phyloP scores from a whole-genome alignment of 1,284 basidiomycete genomes.

The Coriolopsis trogii region DNA sequence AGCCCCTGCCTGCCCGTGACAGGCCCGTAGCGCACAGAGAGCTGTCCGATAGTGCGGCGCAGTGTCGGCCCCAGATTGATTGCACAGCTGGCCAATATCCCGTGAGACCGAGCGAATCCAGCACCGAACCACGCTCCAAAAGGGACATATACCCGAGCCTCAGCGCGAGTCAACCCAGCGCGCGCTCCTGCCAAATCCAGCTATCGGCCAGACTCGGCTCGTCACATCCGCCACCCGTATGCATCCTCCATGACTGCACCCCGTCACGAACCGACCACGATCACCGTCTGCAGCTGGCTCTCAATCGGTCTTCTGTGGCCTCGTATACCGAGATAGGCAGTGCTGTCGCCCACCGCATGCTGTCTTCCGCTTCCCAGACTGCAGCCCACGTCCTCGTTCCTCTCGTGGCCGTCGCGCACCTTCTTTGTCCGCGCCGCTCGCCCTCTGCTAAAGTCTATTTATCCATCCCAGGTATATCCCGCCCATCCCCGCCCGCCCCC shows the following conservation, averaged over 20 bases:
- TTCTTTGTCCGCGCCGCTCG: too few relatives aligned
- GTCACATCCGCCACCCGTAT: conserved; percentile 5
- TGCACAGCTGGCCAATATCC: not conserved
- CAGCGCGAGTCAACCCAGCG: not conserved
- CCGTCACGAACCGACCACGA: too few relatives aligned
- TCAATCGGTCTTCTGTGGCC: too few relatives aligned
- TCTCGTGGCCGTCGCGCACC: not conserved
- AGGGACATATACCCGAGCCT: not conserved
- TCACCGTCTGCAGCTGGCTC: too few relatives aligned
- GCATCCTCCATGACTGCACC: too few relatives aligned
- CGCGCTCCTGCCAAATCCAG: conserved; percentile 11
- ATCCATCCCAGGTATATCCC: too few relatives aligned
- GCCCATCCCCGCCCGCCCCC: too few relatives aligned
- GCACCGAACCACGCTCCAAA: not conserved
- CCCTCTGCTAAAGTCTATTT: too few relatives aligned
- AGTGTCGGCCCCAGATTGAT: not conserved
- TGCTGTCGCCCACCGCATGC: not conserved
- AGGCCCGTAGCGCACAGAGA: conserved; percentile 4
- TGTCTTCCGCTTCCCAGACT: not conserved
- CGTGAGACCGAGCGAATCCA: not conserved
- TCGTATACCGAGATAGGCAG: conserved; percentile 1
- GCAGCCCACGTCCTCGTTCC: not conserved
- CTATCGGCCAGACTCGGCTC: conserved; percentile 5
- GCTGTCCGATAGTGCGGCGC: not conserved
- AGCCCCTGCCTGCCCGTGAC: not conserved